Conservation (phyloP, 2,329 filamentous ascomycete genomes). For the Verticillium isaacii region DNA sequence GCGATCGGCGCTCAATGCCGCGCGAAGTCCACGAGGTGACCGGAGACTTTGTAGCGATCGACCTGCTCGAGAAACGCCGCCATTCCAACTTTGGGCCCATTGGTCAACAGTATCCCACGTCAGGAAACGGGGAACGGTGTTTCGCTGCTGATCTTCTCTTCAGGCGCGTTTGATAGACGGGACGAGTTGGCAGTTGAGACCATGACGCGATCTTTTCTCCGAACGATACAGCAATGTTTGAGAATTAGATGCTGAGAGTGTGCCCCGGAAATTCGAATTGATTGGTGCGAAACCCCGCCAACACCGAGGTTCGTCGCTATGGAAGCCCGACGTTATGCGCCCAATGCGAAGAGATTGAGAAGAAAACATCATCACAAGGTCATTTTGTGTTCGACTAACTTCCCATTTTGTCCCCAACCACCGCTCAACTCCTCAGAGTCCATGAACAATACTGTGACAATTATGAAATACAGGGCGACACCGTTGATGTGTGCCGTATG, state of each 20-base stretch:
- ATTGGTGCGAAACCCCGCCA: not conserved
- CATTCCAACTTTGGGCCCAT: not conserved
- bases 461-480: not conserved
- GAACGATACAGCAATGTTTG: not conserved
- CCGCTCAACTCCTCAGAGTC: not conserved
- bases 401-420: not conserved
- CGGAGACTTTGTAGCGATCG: not conserved
- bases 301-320: no score
- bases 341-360: no score
- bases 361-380: no score
- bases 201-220: not conserved
- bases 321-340: no score
- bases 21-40: not conserved
- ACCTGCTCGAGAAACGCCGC: not conserved
- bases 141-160: not conserved
- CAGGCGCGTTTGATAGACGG: not conserved
- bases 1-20: not conserved
- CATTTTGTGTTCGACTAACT: no score
- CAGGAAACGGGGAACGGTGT: not conserved
- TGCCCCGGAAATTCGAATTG: not conserved
- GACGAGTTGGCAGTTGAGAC: not conserved
- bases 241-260: not conserved
- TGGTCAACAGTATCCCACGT: not conserved
- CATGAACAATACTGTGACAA: not conserved
- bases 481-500: not conserved